Evolutionary conservation across 768 basidiomycete genomes (phyloP), one percentile per base, ranked within the genome.

Genomic region (Trametes elegans): DNA sequence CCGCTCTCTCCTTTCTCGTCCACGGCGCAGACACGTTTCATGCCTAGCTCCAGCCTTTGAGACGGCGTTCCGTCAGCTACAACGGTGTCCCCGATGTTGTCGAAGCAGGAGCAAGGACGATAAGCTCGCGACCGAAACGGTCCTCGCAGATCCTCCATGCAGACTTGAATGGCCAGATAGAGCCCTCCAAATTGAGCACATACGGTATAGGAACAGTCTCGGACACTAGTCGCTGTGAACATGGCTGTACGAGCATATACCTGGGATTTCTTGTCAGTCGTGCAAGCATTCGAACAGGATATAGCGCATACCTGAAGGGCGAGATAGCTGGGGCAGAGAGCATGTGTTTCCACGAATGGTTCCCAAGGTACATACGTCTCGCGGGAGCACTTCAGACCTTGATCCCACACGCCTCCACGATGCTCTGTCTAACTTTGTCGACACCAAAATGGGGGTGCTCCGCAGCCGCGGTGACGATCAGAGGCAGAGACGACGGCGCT

Each of bases 401-500:
- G 27, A 41, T 36, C 38, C 75, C 79, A 71, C 86, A 88, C 14
- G 79, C 85, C 34, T 84, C 78, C 9, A 71, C 68, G 18, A 90
- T 84, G 61, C 80, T 86, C 63, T 69, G 66, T 63, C 85, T 76
- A 21, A 87, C 68, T 23, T 74, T 68, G 23, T 82, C 79, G 9
- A 88, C 74, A 0, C 88, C 87, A 62, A 81, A 79, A 1, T 73
- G 69, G 0, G 76, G 74, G 14, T 62, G 71, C 78, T 82, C 75
- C 52, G 72, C 64, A 18, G 74, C 66, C 54, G 80, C 75, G 3
- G 85, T 85, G 55, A 89, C 65, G 44, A 90, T 80, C 0, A 85
- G 82, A 0, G 83, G 80, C 43, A 90, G 69, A 64, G 87, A 90
- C 3, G 83, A 75, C 6, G 88, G 84, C 7, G 76, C 73, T 0